Conservation (phyloP, 208 protist genomes). For the Wallacemonas sp. region DNA sequence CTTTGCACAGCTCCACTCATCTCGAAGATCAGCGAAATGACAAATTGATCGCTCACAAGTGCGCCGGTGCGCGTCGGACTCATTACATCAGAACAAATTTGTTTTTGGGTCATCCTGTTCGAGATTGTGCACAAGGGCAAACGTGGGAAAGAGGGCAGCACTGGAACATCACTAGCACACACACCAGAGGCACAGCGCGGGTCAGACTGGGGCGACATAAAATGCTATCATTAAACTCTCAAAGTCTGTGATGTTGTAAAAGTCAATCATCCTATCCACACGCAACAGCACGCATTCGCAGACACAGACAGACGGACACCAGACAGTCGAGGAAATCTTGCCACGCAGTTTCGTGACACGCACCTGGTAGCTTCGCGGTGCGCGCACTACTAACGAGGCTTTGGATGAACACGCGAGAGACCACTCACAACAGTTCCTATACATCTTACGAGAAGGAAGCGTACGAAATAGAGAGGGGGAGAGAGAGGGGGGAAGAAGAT, state of each 20-base stretch:
- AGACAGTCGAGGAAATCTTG: neutral
- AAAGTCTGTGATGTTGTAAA: neutral
- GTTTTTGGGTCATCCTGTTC: conserved; percentile 4
- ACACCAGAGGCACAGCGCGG: too few species aligned
- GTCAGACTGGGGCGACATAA: conserved; percentile 1
- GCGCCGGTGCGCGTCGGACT: conserved; percentile 4
- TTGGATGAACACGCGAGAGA: too few species aligned
- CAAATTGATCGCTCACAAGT: conserved; percentile 13
- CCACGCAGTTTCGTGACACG: conserved; percentile 10
- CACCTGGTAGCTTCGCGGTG: conserved; percentile 5
- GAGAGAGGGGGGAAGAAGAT: too few species aligned
- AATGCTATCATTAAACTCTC: neutral
- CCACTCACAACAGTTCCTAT: too few species aligned
- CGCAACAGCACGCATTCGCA: too few species aligned
- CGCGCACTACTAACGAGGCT: conserved; percentile 10
- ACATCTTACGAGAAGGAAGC: too few species aligned
- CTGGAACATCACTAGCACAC: too few species aligned
- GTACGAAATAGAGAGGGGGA: too few species aligned
- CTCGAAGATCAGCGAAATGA: conserved; percentile 2
- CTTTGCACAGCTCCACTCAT: neutral
- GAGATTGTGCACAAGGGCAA: neutral
- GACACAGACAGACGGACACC: too few species aligned
- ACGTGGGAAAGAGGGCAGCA: neutral
- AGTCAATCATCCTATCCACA: neutral
- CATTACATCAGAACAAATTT: conserved; percentile 14